Percentiles rank a stretch among this genome's conserved stretches.
Conservation (phyloP, 257 asterid species). For the Primulina eburnea region DNA sequence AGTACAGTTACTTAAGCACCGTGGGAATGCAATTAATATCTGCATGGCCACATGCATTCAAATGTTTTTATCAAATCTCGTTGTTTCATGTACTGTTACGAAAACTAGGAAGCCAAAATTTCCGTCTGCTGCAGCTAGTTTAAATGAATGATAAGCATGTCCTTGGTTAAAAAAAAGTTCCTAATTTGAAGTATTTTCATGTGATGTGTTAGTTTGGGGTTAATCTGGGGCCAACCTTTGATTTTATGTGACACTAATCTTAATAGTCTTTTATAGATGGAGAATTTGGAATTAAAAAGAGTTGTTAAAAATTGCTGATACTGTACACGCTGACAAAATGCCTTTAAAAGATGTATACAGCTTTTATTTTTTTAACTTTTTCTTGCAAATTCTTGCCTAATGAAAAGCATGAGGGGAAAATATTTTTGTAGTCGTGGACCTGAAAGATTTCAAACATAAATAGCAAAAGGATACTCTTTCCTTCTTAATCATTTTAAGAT, state of each 20-base stretch:
- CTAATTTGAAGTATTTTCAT: not conserved
- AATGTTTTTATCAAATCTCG: not conserved
- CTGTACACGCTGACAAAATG: not conserved
- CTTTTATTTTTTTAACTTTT: not conserved
- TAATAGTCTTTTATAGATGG: not conserved
- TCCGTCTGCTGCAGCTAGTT: not conserved
- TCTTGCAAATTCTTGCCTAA: not conserved
- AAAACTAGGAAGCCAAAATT: not conserved
- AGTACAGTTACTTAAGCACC: conserved; percentile 7
- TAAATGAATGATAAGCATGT: not conserved
- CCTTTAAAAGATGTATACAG: not conserved
- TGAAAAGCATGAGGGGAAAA: not conserved
- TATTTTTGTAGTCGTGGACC: not conserved
- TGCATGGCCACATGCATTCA: not conserved
- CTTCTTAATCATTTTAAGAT: too few relatives aligned
- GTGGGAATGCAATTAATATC: not conserved
- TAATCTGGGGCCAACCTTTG: not conserved
- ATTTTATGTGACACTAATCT: not conserved
- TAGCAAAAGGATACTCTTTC: not conserved
- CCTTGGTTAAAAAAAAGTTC: not conserved
- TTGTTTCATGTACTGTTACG: not conserved
- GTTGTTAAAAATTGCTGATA: not conserved
- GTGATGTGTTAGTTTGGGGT: not conserved
- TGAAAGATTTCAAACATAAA: not conserved
- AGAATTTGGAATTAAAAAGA: not conserved